Conservation (phyloP, 495 filamentous ascomycete species). For the Podospora fimiseda region DNA sequence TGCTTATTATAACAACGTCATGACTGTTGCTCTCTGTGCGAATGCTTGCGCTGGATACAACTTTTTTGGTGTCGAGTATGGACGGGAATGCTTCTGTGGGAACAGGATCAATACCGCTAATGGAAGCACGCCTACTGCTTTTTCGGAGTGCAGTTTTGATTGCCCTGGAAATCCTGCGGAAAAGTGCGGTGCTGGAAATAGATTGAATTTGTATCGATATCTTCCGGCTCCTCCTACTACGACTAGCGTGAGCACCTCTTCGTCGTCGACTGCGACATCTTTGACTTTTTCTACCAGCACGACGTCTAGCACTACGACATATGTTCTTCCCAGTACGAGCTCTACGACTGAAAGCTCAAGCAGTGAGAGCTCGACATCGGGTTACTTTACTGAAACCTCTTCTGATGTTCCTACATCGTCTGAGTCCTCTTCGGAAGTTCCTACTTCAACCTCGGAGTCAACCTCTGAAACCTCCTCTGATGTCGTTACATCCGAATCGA, state of each 20-base stretch:
- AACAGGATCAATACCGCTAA: constrained; percentile 20
- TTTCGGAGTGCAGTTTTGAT: constrained; percentile 24
- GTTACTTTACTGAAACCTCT: too few species aligned
- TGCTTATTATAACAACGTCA: constrained; percentile 9
- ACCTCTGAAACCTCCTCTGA: too few species aligned
- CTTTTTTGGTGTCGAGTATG: constrained; percentile 23
- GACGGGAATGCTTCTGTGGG: constrained; percentile 31
- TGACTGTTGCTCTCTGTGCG: constrained; percentile 20
- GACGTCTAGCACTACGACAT: neutral
- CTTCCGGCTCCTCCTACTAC: neutral
- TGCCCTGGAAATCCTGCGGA: constrained; percentile 23
- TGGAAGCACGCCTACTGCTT: constrained; percentile 10
- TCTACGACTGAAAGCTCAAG: too few species aligned
- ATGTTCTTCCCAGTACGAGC: too few species aligned
- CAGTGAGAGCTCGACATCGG: too few species aligned
- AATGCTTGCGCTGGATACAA: constrained; percentile 19
- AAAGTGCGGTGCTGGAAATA: constrained; percentile 43
- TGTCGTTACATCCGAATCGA: too few species aligned
- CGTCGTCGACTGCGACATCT: neutral
- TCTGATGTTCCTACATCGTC: too few species aligned
- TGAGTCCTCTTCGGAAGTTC: too few species aligned
- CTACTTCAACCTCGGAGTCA: too few species aligned
- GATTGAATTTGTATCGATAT: constrained; percentile 41
- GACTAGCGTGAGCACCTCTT: neutral
- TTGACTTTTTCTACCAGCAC: neutral